These are phyloP conservation scores for Cyberlindnera mrakii DNA, from an alignment of 805 yeast genomes.

Conservation along the genomic window DNA sequence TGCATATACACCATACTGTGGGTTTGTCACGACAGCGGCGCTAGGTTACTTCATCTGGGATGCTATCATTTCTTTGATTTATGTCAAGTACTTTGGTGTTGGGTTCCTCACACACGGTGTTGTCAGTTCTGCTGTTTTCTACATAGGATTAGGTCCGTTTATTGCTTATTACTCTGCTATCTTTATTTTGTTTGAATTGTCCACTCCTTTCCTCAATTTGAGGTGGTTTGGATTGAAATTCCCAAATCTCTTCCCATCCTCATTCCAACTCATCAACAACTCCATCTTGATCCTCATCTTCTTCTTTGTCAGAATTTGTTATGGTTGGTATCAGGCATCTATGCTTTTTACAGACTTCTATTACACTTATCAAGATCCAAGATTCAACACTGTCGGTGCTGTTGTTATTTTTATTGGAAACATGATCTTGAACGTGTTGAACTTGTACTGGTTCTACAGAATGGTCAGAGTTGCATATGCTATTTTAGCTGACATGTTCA, in stretches of 20 bases:
- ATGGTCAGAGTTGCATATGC: slow-evolving; percentile 62
- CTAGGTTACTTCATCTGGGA: slow-evolving; percentile 89
- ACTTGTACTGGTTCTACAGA: slow-evolving; percentile 72
- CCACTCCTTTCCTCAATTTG: slow-evolving; percentile 81
- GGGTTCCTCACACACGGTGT: slow-evolving; percentile 74
- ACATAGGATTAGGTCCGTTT: slow-evolving; percentile 57
- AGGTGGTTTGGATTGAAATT: slow-evolving; percentile 78
- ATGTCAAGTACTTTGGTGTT: slow-evolving; percentile 57
- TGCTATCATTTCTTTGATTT: slow-evolving; percentile 47
- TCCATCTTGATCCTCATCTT: slow-evolving; percentile 54
- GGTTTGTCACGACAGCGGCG: slow-evolving; percentile 58
- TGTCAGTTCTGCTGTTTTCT: slow-evolving; percentile 66
- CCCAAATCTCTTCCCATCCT: slow-evolving; percentile 53
- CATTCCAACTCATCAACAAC: slow-evolving; percentile 56
- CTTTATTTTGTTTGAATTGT: slow-evolving; percentile 71
- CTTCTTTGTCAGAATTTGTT: slow-evolving; percentile 62
- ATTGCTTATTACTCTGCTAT: slow-evolving; percentile 67
- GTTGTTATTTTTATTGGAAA: slow-evolving; percentile 36
- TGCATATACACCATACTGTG: slow-evolving; percentile 66
- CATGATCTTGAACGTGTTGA: slow-evolving; percentile 51
- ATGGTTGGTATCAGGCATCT: slow-evolving; percentile 70
- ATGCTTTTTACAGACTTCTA: slow-evolving; percentile 39
- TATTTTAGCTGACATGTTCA: slow-evolving; percentile 27
- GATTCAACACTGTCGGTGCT: slow-evolving; percentile 38
- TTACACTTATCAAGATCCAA: slow-evolving; percentile 29